phyloP scores from a whole-genome alignment of 345 rosid genomes.

The Theobroma cacao region DNA sequence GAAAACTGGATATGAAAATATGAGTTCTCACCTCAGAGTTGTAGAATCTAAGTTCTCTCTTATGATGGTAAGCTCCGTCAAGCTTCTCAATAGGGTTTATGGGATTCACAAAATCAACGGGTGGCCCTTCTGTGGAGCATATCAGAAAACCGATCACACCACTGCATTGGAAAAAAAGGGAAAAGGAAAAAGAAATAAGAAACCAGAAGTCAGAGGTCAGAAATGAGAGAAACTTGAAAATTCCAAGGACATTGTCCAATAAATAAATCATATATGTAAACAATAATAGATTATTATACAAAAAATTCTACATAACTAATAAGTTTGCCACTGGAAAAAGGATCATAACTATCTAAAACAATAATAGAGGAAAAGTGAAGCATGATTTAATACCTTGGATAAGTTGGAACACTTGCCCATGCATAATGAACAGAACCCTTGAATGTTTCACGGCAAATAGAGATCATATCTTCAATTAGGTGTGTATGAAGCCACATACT shows the following conservation, averaged over 20 bases:
- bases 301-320: neutral
- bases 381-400: slow-evolving; percentile 63
- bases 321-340: neutral
- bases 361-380: neutral
- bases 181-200: neutral
- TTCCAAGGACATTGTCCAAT: neutral
- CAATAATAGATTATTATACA: neutral
- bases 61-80: slow-evolving; percentile 60
- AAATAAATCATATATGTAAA: no score
- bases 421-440: slow-evolving; percentile 88
- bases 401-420: slow-evolving; percentile 95
- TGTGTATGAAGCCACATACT: slow-evolving; percentile 99
- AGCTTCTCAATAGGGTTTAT: slow-evolving; percentile 86
- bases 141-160: slow-evolving; percentile 88
- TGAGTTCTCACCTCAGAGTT: slow-evolving; percentile 65
- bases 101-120: slow-evolving; percentile 80
- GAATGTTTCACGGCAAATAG: slow-evolving; percentile 69
- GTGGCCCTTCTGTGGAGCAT: slow-evolving; percentile 78
- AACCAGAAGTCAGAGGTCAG: neutral
- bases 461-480: slow-evolving; percentile 81
- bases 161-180: slow-evolving; percentile 36
- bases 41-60: slow-evolving; percentile 72
- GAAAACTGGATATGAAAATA: neutral
- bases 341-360: neutral
- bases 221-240: neutral